These are phyloP conservation scores for Adiantum capillusveneris DNA, from an alignment of 75 land plant genomes.

Conservation along the genomic window DNA sequence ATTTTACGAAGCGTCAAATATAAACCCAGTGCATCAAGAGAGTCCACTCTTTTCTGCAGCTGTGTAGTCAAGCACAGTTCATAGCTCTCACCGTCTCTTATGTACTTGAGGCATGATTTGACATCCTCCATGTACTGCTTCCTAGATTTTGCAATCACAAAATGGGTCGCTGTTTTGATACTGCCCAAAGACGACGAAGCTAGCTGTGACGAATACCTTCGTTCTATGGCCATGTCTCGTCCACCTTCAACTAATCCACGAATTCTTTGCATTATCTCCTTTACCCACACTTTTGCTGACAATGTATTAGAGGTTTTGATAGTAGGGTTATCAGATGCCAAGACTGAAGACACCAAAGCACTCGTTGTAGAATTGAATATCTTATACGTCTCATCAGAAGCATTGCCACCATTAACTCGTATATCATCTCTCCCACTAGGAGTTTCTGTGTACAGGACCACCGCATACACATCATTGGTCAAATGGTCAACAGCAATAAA, in stretches of 20 bases:
- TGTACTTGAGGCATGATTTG: conserved; percentile 55
- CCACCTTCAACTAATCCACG: conserved; percentile 29
- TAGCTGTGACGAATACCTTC: conserved; percentile 14
- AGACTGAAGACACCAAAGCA: background rate
- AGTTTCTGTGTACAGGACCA: background rate
- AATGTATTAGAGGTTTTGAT: background rate
- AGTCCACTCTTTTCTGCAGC: conserved; percentile 39
- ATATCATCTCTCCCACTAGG: background rate
- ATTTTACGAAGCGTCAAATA: conserved; percentile 66
- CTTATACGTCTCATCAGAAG: background rate
- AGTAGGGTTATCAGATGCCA: background rate
- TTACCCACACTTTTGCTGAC: conserved; percentile 48
- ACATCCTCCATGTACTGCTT: conserved; percentile 63
- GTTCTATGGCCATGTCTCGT: conserved; percentile 10
- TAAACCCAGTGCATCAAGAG: conserved; percentile 46
- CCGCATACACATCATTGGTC: conserved; percentile 71
- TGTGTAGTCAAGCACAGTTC: conserved; percentile 95
- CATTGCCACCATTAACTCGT: background rate
- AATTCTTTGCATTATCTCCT: conserved; percentile 38
- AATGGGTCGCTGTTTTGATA: conserved; percentile 6
- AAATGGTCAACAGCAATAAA: conserved; percentile 73
- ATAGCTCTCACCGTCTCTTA: conserved; percentile 93
- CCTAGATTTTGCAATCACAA: conserved; percentile 37
- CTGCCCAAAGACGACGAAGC: conserved; percentile 7
- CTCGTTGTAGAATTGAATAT: background rate